A percentile compares a stretch with the other conserved stretches of the same genome.
Conservation (phyloP, 805 yeast species). For the Lipomyces orientalis region DNA sequence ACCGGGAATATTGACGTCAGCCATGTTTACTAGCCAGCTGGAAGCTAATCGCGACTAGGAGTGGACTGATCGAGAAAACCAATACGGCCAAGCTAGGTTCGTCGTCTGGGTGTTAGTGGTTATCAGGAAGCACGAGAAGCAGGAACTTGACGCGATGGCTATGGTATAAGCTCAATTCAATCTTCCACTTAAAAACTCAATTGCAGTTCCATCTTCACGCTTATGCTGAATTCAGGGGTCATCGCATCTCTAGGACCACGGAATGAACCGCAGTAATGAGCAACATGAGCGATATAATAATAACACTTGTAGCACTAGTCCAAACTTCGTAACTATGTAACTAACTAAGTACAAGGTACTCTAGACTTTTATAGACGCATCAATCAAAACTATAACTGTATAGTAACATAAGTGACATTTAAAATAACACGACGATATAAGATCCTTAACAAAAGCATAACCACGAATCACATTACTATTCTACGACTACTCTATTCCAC, state of each 20-base stretch:
- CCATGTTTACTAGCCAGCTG: slow-evolving; percentile 17
- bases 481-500: neutral
- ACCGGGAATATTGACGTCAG: slow-evolving; percentile 51
- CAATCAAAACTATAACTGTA: neutral
- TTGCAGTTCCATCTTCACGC: too few relatives aligned
- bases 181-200: too few relatives aligned
- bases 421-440: too few relatives aligned
- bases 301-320: neutral
- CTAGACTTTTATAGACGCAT: neutral
- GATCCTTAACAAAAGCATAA: neutral
- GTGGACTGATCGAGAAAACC: neutral
- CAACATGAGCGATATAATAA: too few relatives aligned
- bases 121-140: too few relatives aligned
- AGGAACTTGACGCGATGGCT: too few relatives aligned
- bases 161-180: too few relatives aligned
- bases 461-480: neutral
- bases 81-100: too few relatives aligned
- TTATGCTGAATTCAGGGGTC: too few relatives aligned
- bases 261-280: too few relatives aligned
- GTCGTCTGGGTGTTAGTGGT: too few relatives aligned
- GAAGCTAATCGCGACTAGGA: neutral
- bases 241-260: too few relatives aligned
- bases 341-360: neutral
- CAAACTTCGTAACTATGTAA: neutral
- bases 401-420: neutral